These are phyloP conservation scores for Chalciporus chontae DNA, from an alignment of 768 basidiomycete species.

Conservation along the genomic window DNA sequence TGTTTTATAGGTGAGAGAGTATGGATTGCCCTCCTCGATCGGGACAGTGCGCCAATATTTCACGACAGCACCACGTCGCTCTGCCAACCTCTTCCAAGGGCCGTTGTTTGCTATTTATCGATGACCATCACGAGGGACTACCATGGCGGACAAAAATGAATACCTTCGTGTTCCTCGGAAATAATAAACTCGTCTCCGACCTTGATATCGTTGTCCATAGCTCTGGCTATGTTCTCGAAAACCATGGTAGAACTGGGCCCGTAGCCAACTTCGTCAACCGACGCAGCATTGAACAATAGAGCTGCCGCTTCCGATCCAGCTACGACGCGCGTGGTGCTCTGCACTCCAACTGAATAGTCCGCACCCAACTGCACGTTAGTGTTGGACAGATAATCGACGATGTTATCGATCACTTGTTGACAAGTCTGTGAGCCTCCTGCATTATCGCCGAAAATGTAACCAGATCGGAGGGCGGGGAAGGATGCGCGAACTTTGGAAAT, in stretches of 20 bases:
- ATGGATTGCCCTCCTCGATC: slow-evolving; percentile 56
- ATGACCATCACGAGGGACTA: not conserved
- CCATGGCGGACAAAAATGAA: slow-evolving; percentile 5
- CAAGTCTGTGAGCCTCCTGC: slow-evolving; percentile 72
- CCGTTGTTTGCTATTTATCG: slow-evolving; percentile 59
- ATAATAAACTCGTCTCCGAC: slow-evolving; percentile 71
- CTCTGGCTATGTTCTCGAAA: slow-evolving; percentile 64
- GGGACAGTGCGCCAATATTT: slow-evolving; percentile 58
- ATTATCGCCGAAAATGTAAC: slow-evolving; percentile 71
- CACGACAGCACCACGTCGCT: slow-evolving; percentile 47
- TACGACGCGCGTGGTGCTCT: slow-evolving; percentile 48
- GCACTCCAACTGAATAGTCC: slow-evolving; percentile 56
- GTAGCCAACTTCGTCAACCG: slow-evolving; percentile 61
- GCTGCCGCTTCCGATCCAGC: slow-evolving; percentile 51
- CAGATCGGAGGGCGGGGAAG: slow-evolving; percentile 59
- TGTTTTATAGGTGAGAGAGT: slow-evolving; percentile 53
- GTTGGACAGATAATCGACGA: slow-evolving; percentile 65
- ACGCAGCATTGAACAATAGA: slow-evolving; percentile 62
- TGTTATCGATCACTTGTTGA: slow-evolving; percentile 50
- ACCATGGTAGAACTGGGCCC: slow-evolving; percentile 66
- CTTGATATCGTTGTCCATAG: slow-evolving; percentile 51
- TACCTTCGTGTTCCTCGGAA: slow-evolving; percentile 80
- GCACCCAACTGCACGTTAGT: slow-evolving; percentile 76
- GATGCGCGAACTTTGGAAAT: slow-evolving; percentile 50
- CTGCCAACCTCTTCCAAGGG: slow-evolving; percentile 73